Base-by-base conservation (phyloP, 148 eudicot species). In the Rhododendron ovatum region DNA sequence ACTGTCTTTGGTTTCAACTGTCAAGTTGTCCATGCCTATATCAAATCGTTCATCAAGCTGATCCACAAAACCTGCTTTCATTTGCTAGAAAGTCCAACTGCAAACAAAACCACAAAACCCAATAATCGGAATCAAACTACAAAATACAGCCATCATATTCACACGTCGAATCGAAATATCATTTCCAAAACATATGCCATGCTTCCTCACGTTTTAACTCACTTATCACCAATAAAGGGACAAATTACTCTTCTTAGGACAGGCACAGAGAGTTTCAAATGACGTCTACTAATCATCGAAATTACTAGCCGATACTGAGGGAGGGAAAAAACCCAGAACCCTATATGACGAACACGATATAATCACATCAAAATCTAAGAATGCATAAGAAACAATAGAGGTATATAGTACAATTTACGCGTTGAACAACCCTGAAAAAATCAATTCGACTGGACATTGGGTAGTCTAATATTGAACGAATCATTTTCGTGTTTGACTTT, bases 1-100 rank as follows among this genome's bases (percentile, higher is more conserved):
- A n/a, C n/a, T n/a, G n/a, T n/a, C n/a, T n/a, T n/a, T n/a, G n/a
- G 15, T 93, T 84, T 93, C 92, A 63, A 92, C 88, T 81, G 87
- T 91, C 88, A 91, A 85, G 84, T 88, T 85, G 86, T 88, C 90
- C 93, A 91, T 89, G 39, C 82, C 87, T 85, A 87, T 69, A 37
- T 45, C 82, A 80, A 7, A 12, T 41, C 28, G 78, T 41, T 82
- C 78, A 18, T 30, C 55, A 59, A 48, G 61, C 85, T 39, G 82
- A 55, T 82, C 59, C 85, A 86, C 76, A 82, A 57, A 76, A 22
- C 88, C 78, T 82, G 59, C 88, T 86, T 86, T 75, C 88, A 73
- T 86, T 86, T 43, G 57, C 57, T 4, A 28, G 30, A 55, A 41
- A 82, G 39, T 71, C 74, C 81, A 82, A 53, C 88, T 86, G 88